These are phyloP conservation scores for Lophium mytilinum DNA, from an alignment of 495 filamentous ascomycete genomes.

Conservation along the genomic window DNA sequence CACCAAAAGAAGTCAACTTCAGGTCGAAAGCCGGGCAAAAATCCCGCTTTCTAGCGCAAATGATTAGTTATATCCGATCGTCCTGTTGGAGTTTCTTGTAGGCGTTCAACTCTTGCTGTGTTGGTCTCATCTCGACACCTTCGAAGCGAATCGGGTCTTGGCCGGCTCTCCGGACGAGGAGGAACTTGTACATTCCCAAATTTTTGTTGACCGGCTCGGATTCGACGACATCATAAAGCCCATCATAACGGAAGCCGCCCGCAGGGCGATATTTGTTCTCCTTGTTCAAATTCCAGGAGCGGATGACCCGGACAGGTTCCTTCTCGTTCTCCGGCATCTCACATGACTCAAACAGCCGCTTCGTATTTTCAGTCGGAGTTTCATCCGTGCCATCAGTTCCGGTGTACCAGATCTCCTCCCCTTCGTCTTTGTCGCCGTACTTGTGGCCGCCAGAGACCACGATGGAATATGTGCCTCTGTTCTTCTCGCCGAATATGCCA, in stretches of 20 bases:
- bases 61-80: too few species aligned
- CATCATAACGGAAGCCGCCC: slow-evolving; percentile 49
- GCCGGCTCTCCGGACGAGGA: slow-evolving; percentile 28
- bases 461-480: slow-evolving; percentile 35
- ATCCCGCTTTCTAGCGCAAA: too few species aligned
- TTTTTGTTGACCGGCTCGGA: slow-evolving; percentile 30
- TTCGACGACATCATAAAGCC: slow-evolving; percentile 42
- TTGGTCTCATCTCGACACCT: slow-evolving; percentile 27
- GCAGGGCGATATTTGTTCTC: slow-evolving; percentile 39
- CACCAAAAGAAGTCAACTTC: too few species aligned
- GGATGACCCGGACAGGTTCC: slow-evolving; percentile 42
- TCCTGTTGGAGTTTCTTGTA: slow-evolving; percentile 16
- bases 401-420: slow-evolving; percentile 45
- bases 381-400: slow-evolving; percentile 37
- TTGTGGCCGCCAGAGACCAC: slow-evolving; percentile 36
- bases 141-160: slow-evolving; percentile 40
- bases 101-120: slow-evolving; percentile 24
- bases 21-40: too few species aligned
- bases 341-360: slow-evolving; percentile 31
- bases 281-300: slow-evolving; percentile 31
- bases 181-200: slow-evolving; percentile 36
- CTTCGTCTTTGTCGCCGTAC: slow-evolving; percentile 40
- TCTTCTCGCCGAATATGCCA: slow-evolving; percentile 37
- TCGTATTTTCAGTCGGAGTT: slow-evolving; percentile 33
- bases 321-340: slow-evolving; percentile 12